Conservation (phyloP, 2,329 filamentous ascomycete species). For the Cercospora berteroae region DNA sequence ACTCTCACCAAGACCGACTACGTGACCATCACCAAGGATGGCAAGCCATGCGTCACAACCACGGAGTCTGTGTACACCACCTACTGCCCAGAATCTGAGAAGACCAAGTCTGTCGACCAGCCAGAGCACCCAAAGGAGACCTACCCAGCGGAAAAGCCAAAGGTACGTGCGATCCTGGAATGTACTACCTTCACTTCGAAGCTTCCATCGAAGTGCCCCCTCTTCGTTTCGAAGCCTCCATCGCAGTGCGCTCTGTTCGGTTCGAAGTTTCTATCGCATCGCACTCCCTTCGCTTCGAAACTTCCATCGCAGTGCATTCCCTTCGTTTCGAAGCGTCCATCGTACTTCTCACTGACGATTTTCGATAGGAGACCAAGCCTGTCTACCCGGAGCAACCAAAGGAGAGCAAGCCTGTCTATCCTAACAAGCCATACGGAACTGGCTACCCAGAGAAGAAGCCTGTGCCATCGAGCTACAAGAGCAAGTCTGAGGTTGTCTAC, state of each 20-base stretch:
- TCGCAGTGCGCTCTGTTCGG: too few relatives aligned
- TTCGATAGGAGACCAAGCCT: not conserved
- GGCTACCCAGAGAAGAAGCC: conserved; percentile 23
- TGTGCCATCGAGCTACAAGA: conserved; percentile 22
- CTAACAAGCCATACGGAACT: conserved; percentile 10
- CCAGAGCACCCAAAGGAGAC: conserved; percentile 1
- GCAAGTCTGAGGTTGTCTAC: conserved; percentile 30
- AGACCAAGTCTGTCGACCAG: conserved; percentile 14
- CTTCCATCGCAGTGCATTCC: too few relatives aligned
- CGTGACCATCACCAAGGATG: conserved; percentile 24
- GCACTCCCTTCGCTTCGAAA: too few relatives aligned
- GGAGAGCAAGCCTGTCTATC: not conserved
- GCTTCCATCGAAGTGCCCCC: too few relatives aligned
- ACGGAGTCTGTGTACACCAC: conserved; percentile 29
- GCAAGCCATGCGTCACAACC: conserved; percentile 17
- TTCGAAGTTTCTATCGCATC: too few relatives aligned
- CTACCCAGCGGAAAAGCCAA: not conserved
- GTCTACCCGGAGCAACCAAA: not conserved
- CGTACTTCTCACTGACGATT: not conserved
- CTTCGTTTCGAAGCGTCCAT: too few relatives aligned
- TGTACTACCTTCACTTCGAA: too few relatives aligned
- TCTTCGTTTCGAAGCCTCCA: too few relatives aligned
- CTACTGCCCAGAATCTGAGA: conserved; percentile 26
- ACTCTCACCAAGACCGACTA: conserved; percentile 25
- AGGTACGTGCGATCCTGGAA: not conserved